phyloP scores from a whole-genome alignment of 495 filamentous ascomycete genomes.

The Lepidopterella palustris region DNA sequence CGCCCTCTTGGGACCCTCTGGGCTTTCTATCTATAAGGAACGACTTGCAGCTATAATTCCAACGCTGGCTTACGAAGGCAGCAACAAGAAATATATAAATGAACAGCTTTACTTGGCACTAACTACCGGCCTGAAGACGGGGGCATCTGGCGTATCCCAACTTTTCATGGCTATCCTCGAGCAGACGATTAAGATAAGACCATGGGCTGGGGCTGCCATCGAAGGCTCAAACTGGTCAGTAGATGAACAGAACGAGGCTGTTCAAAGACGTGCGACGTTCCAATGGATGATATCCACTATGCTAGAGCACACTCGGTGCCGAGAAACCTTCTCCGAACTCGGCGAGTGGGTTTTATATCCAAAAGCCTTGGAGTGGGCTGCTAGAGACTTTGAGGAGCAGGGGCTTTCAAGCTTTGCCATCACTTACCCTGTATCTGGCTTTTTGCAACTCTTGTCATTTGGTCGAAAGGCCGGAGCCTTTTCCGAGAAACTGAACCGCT shows the following conservation, averaged over 20 bases:
- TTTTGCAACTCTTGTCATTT: slow-evolving; percentile 21
- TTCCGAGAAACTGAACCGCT: not conserved
- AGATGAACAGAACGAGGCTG: slow-evolving; percentile 6
- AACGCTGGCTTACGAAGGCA: slow-evolving; percentile 18
- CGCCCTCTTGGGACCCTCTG: slow-evolving; percentile 16
- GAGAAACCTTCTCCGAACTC: slow-evolving; percentile 31
- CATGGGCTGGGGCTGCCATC: slow-evolving; percentile 30
- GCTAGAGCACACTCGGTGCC: slow-evolving; percentile 12
- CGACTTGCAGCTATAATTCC: slow-evolving; percentile 15
- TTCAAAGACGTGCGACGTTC: slow-evolving; percentile 24
- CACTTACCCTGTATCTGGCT: slow-evolving; percentile 37
- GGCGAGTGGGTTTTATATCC: slow-evolving; percentile 25
- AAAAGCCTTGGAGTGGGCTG: slow-evolving; percentile 25
- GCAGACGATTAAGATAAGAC: slow-evolving; percentile 29
- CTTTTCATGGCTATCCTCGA: slow-evolving; percentile 37
- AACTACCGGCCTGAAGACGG: slow-evolving; percentile 22
- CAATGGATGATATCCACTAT: slow-evolving; percentile 30
- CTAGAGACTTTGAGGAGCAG: slow-evolving; percentile 19
- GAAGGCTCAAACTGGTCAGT: slow-evolving; percentile 20
- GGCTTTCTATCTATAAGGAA: slow-evolving; percentile 29
- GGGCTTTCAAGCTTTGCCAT: slow-evolving; percentile 30
- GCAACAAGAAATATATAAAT: slow-evolving; percentile 31
- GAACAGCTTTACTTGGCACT: slow-evolving; percentile 30
- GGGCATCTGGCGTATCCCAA: slow-evolving; percentile 28
- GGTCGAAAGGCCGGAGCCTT: slow-evolving; percentile 6